A percentile compares a stretch with the other conserved stretches of the same genome.
phyloP scores from a whole-genome alignment of 192 early-diverging fungal species.

The Entomortierella parvispora region DNA sequence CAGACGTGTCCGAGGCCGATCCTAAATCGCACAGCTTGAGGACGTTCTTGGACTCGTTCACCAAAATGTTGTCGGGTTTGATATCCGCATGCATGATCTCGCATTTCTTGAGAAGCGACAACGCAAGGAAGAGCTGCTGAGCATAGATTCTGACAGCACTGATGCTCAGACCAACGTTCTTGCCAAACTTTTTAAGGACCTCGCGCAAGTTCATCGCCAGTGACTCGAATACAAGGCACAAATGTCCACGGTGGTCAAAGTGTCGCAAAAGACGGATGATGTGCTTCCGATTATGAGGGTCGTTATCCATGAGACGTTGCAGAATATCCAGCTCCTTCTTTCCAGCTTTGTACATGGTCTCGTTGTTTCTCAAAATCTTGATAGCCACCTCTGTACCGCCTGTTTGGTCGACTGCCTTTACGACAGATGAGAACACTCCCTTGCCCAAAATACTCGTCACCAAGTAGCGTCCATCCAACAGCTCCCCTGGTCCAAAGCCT shows the following conservation, averaged over 20 bases:
- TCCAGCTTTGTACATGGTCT: constrained; percentile 89
- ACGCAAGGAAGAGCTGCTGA: constrained; percentile 86
- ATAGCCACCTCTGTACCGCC: constrained; percentile 87
- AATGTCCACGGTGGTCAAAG: constrained; percentile 91
- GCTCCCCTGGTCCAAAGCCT: constrained; percentile 85
- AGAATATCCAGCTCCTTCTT: constrained; percentile 91
- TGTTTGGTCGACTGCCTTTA: constrained; percentile 84
- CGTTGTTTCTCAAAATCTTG: constrained; percentile 96
- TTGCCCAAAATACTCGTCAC: constrained; percentile 88
- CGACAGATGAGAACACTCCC: constrained; percentile 96
- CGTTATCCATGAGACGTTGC: constrained; percentile 83
- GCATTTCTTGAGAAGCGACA: constrained; percentile 85
- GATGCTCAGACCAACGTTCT: constrained; percentile 92
- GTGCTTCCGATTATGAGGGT: constrained; percentile 91
- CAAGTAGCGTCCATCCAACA: constrained; percentile 86
- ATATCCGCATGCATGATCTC: constrained; percentile 95
- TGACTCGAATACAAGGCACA: constrained; percentile 96
- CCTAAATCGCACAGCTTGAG: constrained; percentile 96
- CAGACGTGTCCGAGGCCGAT: constrained; percentile 85
- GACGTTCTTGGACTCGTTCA: constrained; percentile 79
- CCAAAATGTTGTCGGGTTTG: constrained; percentile 98
- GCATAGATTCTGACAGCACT: constrained; percentile 93
- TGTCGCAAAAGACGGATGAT: constrained; percentile 84
- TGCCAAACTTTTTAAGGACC: constrained; percentile 94
- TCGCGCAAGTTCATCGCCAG: constrained; percentile 93